These are phyloP conservation scores for Mycena chlorophos DNA, from an alignment of 768 basidiomycete genomes.

Conservation along the genomic window DNA sequence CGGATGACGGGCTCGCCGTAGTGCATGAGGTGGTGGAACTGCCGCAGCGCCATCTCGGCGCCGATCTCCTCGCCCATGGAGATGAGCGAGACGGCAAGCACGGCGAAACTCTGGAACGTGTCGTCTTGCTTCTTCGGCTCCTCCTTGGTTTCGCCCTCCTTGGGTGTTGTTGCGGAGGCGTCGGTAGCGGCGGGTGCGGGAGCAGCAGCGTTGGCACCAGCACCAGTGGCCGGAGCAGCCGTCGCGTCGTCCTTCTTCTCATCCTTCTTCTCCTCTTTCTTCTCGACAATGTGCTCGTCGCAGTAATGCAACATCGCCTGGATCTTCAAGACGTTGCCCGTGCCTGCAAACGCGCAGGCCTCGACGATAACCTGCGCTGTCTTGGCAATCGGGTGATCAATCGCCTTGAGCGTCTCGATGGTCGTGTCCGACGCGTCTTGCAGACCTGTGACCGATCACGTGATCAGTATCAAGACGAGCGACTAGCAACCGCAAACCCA, in stretches of 20 bases:
- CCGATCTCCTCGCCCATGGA: slow-evolving; percentile 99
- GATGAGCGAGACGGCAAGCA: slow-evolving; percentile 89
- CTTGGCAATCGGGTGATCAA: slow-evolving; percentile 88
- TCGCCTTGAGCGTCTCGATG: slow-evolving; percentile 88
- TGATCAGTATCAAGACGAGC: slow-evolving; percentile 1
- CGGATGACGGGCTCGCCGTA: slow-evolving; percentile 94
- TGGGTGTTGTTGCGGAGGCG: slow-evolving; percentile 23
- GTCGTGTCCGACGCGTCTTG: slow-evolving; percentile 95
- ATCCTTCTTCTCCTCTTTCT: slow-evolving; percentile 60
- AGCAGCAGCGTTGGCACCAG: not conserved
- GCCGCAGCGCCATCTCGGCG: slow-evolving; percentile 94
- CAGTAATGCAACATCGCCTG: slow-evolving; percentile 92
- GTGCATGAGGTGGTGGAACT: slow-evolving; percentile 99
- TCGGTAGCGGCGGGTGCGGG: slow-evolving; percentile 24
- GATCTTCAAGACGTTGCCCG: slow-evolving; percentile 91
- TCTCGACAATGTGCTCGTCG: slow-evolving; percentile 80
- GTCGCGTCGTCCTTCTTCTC: slow-evolving; percentile 45
- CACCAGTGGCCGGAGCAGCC: not conserved
- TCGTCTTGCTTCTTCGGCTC: slow-evolving; percentile 65
- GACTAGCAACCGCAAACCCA: slow-evolving; percentile 35
- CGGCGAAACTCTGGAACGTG: slow-evolving; percentile 88
- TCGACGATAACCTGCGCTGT: slow-evolving; percentile 91
- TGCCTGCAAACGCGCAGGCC: slow-evolving; percentile 91
- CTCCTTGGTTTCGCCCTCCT: slow-evolving; percentile 17
- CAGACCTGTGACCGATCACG: slow-evolving; percentile 53